Evolutionary conservation across 805 yeast species (phyloP), one percentile per base, ranked within the genome.

Genomic region (Pichia pseudocactophila): DNA sequence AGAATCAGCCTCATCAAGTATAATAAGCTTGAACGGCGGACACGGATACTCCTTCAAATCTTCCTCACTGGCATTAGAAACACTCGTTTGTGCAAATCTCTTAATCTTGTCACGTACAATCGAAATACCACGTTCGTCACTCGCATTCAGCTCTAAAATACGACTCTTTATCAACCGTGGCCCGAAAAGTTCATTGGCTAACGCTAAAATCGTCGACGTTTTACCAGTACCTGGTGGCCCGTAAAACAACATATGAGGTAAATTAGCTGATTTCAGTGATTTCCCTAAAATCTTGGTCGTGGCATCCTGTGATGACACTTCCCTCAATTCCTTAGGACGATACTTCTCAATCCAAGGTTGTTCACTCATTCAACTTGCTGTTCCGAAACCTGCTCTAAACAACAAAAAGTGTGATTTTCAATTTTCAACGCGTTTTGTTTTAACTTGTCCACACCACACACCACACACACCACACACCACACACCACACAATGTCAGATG

Each of bases 161-260:
- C 95, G 71, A 15, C 78, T 61, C 53, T 79, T 80, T 57, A 73
- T 72, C 32, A 86, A 66, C 6, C 61, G 62, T 2, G 95, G 94
- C 0, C 86, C 96, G 58, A 78, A 86, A 26, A 86, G 61, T 55
- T 85, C 86, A 51, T 74, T 80, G 3, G 94, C 87, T 50, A 86
- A 65, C 3, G 95, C 95, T 42, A 87, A 62, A 33, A 86, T 82
- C 0, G 96, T 87, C 2, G 95, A 85, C 0, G 96, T 86, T 55
- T 86, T 86, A 48, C 96, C 96, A 0, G 96, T 87, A 18, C 96
- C 96, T 39, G 96, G 95, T 2, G 96, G 95, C 0, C 96, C 96
- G 57, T 86, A 87, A 64, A 86, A 86, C 31, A 86, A 63, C 92
- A 86, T 82, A 59, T 86, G 96, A 3, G 97, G 97, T 42, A 86